Percentiles rank a stretch among this genome's conserved stretches.
phyloP scores from a whole-genome alignment of 805 yeast species.

The Maudiozyma turicensis region DNA sequence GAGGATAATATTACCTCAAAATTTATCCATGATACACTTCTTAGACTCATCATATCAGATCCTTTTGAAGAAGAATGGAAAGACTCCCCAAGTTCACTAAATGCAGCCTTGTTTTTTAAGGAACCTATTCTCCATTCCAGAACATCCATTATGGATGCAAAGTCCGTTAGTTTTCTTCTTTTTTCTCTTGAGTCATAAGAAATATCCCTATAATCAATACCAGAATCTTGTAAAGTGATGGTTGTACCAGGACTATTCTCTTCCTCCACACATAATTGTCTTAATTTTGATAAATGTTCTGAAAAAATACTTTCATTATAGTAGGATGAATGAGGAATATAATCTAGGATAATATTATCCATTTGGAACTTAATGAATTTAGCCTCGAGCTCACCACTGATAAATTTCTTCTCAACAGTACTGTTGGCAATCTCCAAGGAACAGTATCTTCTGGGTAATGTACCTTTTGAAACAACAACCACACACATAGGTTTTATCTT shows the following conservation, averaged over 20 bases:
- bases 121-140: conserved; percentile 68
- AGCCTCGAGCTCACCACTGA: conserved; percentile 70
- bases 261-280: conserved; percentile 50
- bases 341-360: conserved; percentile 29
- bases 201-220: conserved; percentile 67
- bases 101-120: conserved; percentile 76
- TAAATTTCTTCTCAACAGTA: conserved; percentile 70
- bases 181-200: conserved; percentile 65
- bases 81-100: conserved; percentile 33
- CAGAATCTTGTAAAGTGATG: conserved; percentile 54
- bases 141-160: conserved; percentile 59
- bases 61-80: conserved; percentile 16
- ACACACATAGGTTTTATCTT: conserved; percentile 74
- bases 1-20: conserved; percentile 71
- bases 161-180: conserved; percentile 63
- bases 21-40: conserved; percentile 66
- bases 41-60: conserved; percentile 37
- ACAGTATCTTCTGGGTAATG: conserved; percentile 64
- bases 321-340: conserved; percentile 27
- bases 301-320: conserved; percentile 29
- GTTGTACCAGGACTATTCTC: conserved; percentile 10
- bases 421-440: conserved; percentile 86
- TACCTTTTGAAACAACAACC: conserved; percentile 65
- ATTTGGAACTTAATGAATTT: conserved; percentile 64
- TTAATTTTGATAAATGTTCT: conserved; percentile 51